Percentiles rank a stretch among this genome's conserved stretches.
These are phyloP conservation scores for Porphyrellus cyaneotinctus DNA, from an alignment of 768 basidiomycete genomes.

Conservation along the genomic window DNA sequence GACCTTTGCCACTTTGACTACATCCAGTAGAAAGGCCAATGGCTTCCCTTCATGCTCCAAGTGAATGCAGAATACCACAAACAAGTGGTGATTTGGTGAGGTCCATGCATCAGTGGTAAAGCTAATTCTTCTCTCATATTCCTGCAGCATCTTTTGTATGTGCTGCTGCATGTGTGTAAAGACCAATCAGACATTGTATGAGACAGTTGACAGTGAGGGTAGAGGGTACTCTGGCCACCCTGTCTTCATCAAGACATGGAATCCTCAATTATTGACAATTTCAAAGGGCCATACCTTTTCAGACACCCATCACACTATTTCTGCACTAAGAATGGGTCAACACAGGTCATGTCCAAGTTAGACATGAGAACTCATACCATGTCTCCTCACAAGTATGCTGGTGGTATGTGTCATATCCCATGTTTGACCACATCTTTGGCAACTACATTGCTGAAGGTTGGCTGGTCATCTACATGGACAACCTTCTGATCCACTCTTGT, in stretches of 20 bases:
- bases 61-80: not conserved
- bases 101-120: not conserved
- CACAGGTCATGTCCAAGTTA: not conserved
- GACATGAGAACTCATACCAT: not conserved
- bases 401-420: conserved; percentile 28
- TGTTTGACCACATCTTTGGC: too few relatives aligned
- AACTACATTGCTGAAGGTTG: too few relatives aligned
- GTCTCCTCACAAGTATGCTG: conserved; percentile 5
- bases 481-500: too few relatives aligned
- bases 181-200: not conserved
- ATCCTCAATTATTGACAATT: not conserved
- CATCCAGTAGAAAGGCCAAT: not conserved
- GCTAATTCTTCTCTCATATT: not conserved
- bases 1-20: too few relatives aligned
- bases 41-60: not conserved
- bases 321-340: not conserved
- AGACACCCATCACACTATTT: not conserved
- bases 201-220: not conserved
- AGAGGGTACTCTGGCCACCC: not conserved
- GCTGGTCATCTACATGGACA: too few relatives aligned
- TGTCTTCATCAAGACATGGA: not conserved
- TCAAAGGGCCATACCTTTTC: not conserved
- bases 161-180: not conserved
- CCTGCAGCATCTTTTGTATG: not conserved
- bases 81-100: not conserved